These are phyloP conservation scores for Capsicum pubescens DNA, from an alignment of 257 asterid species.

Conservation along the genomic window DNA sequence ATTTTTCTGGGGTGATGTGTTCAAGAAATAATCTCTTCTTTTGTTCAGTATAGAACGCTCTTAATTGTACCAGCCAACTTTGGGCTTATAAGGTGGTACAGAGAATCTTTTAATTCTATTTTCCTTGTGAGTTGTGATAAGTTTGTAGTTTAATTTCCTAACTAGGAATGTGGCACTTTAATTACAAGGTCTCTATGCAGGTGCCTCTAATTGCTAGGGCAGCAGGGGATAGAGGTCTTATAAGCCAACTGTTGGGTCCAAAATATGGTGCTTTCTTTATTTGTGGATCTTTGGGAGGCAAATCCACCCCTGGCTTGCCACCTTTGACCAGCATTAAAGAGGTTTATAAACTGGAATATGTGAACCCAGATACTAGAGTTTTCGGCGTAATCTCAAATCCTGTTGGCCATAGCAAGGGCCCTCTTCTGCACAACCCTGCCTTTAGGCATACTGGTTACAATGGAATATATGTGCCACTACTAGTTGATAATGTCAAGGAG, in stretches of 20 bases:
- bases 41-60: not conserved
- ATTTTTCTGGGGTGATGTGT: not conserved
- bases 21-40: not conserved
- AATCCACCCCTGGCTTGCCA: conserved; percentile 60
- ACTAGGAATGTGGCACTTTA: not conserved
- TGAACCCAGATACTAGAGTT: conserved; percentile 58
- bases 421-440: conserved; percentile 72
- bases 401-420: conserved; percentile 76
- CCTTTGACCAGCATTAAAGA: conserved; percentile 56
- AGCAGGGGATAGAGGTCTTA: conserved; percentile 72
- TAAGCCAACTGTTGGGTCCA: conserved; percentile 74
- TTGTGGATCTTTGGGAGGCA: conserved; percentile 52
- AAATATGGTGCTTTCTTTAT: conserved; percentile 67
- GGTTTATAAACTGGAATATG: conserved; percentile 55
- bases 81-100: not conserved
- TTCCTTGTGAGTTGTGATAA: not conserved
- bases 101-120: not conserved
- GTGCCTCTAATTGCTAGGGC: conserved; percentile 63
- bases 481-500: conserved; percentile 63
- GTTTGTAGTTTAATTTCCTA: not conserved
- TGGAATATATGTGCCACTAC: conserved; percentile 72
- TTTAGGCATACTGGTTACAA: conserved; percentile 61
- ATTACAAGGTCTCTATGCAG: conserved; percentile 33
- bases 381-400: conserved; percentile 73
- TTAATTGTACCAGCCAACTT: not conserved